Percentiles rank a stretch among this genome's conserved stretches.
phyloP scores from a whole-genome alignment of 2,329 filamentous ascomycete species.

The Venturia effusa region DNA sequence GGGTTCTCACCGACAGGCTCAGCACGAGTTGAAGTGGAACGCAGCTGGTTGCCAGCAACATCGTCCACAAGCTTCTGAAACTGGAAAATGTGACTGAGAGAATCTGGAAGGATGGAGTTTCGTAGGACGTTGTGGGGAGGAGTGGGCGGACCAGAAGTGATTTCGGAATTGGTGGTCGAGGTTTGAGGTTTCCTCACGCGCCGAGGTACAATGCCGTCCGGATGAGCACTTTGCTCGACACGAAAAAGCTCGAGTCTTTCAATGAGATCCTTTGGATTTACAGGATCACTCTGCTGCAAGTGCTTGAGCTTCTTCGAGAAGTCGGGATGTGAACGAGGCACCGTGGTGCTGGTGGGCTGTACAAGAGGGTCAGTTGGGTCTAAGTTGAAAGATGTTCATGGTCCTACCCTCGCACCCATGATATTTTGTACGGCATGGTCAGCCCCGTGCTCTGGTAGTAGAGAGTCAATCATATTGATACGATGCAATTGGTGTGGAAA shows the following conservation, averaged over 20 bases:
- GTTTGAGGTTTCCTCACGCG: neutral
- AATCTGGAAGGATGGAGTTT: neutral
- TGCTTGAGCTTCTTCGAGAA: slow-evolving; percentile 6
- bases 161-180: neutral
- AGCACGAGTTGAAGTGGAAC: neutral
- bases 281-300: slow-evolving; percentile 9
- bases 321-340: slow-evolving; percentile 1
- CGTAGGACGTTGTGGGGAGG: neutral
- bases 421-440: neutral
- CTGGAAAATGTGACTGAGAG: neutral
- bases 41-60: neutral
- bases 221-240: neutral
- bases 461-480: neutral
- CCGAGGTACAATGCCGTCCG: neutral
- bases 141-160: neutral
- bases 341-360: neutral
- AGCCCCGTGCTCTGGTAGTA: neutral
- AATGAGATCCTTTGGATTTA: slow-evolving; percentile 1
- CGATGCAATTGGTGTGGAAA: neutral
- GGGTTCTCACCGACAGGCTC: neutral
- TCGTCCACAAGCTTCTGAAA: neutral
- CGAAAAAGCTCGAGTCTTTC: neutral
- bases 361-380: neutral
- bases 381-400: neutral
- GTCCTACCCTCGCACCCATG: neutral